These are phyloP conservation scores for Penicillium corylophilum DNA, from an alignment of 2,329 filamentous ascomycete genomes.

Conservation along the genomic window DNA sequence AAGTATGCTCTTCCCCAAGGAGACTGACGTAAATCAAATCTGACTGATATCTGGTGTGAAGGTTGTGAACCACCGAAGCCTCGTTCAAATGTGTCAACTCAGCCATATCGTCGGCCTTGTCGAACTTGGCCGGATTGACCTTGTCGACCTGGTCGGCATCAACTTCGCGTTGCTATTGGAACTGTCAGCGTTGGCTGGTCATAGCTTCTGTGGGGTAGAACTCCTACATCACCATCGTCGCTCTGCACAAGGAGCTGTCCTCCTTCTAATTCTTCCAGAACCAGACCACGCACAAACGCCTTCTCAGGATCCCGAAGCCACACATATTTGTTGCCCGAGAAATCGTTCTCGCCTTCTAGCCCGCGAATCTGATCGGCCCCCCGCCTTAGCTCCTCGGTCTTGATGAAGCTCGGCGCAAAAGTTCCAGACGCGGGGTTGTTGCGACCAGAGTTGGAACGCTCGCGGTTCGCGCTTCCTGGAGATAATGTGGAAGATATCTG, in stretches of 20 bases:
- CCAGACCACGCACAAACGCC: slow-evolving; percentile 90
- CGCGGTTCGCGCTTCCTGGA: slow-evolving; percentile 40
- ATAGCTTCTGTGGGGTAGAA: background rate
- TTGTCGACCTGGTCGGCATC: slow-evolving; percentile 89
- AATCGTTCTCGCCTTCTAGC: slow-evolving; percentile 97
- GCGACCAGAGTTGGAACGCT: slow-evolving; percentile 63
- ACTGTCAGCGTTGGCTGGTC: slow-evolving; percentile 22
- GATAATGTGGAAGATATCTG: slow-evolving; percentile 52
- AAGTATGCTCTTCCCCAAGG: background rate
- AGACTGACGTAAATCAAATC: slow-evolving; percentile 78
- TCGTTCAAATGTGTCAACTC: slow-evolving; percentile 98
- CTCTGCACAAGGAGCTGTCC: slow-evolving; percentile 81
- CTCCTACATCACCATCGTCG: slow-evolving; percentile 80
- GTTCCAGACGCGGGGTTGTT: slow-evolving; percentile 69
- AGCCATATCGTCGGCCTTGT: slow-evolving; percentile 99
- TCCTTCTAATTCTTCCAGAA: slow-evolving; percentile 74
- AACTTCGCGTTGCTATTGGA: slow-evolving; percentile 74
- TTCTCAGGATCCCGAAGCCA: slow-evolving; percentile 86
- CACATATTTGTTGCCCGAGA: slow-evolving; percentile 96
- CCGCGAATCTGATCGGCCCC: slow-evolving; percentile 59
- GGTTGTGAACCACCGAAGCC: slow-evolving; percentile 94
- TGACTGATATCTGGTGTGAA: slow-evolving; percentile 90
- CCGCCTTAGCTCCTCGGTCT: slow-evolving; percentile 71
- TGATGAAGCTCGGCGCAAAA: slow-evolving; percentile 96
- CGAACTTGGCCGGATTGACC: slow-evolving; percentile 98